Evolutionary conservation across 2,329 filamentous ascomycete genomes (phyloP).

Genomic region (Seiridium unicorne): DNA sequence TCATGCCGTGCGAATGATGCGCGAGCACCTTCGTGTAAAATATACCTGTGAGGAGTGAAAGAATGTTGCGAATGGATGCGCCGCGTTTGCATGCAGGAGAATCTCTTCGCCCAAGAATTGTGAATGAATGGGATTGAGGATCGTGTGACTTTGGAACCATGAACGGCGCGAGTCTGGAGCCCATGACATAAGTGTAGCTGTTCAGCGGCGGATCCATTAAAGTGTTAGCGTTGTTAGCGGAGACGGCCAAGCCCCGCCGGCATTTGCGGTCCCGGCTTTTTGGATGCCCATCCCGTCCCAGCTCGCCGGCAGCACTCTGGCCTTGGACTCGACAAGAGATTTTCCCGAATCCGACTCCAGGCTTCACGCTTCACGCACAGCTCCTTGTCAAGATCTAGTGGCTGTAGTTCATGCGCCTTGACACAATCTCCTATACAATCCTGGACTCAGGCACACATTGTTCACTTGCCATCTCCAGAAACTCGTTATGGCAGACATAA

Average conservation of each 20-base stretch:
- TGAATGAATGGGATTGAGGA: background rate
- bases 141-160: slow-evolving; percentile 2
- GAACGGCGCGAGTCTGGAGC: background rate
- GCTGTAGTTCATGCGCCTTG: no score
- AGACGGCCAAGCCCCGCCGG: background rate
- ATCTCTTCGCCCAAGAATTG: background rate
- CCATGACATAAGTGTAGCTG: background rate
- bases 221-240: background rate
- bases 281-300: background rate
- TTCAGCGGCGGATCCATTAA: background rate
- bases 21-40: background rate
- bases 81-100: background rate
- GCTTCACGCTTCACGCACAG: no score
- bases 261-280: background rate
- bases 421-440: background rate
- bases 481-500: slow-evolving; percentile 29
- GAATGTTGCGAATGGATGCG: no score
- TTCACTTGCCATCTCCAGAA: background rate
- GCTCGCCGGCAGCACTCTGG: background rate
- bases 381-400: no score
- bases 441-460: background rate
- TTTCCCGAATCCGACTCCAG: no score
- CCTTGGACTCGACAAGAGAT: no score
- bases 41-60: background rate
- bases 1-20: slow-evolving; percentile 2